Conservation (phyloP, 805 yeast species). For the Yamadazyma akitaensis region DNA sequence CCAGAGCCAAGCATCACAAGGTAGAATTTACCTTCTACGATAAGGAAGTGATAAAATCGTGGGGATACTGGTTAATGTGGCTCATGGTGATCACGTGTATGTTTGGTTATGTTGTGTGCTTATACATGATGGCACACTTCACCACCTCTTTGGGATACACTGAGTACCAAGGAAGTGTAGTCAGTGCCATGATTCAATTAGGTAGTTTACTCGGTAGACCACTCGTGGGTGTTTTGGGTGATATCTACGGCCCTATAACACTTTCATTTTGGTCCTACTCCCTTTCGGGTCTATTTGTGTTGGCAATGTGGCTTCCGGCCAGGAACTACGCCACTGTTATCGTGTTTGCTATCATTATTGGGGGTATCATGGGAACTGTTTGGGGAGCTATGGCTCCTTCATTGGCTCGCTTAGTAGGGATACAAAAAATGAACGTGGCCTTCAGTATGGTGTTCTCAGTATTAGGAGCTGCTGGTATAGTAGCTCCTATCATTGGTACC, state of each 20-base stretch:
- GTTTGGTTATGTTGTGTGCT: slow-evolving; percentile 58
- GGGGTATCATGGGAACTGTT: slow-evolving; percentile 58
- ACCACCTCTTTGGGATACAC: slow-evolving; percentile 59
- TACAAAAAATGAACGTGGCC: slow-evolving; percentile 47
- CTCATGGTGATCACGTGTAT: slow-evolving; percentile 44
- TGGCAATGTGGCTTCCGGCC: slow-evolving; percentile 47
- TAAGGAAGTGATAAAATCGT: slow-evolving; percentile 28
- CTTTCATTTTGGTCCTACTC: slow-evolving; percentile 27
- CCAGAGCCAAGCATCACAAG: slow-evolving; percentile 17
- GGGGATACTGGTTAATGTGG: slow-evolving; percentile 37
- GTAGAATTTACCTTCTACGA: slow-evolving; percentile 39
- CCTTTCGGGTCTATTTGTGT: slow-evolving; percentile 25
- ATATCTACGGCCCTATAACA: slow-evolving; percentile 50
- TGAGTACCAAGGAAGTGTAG: slow-evolving; percentile 52
- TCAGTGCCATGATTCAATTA: slow-evolving; percentile 56
- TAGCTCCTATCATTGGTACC: slow-evolving; percentile 60
- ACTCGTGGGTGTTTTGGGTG: slow-evolving; percentile 47
- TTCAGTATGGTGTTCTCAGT: slow-evolving; percentile 53
- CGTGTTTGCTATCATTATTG: slow-evolving; percentile 49
- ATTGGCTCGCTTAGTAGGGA: slow-evolving; percentile 51
- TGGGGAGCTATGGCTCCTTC: slow-evolving; percentile 56
- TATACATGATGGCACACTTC: slow-evolving; percentile 58
- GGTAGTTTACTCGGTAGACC: slow-evolving; percentile 61
- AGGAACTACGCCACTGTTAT: slow-evolving; percentile 55
- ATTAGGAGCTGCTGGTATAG: slow-evolving; percentile 49